Evolutionary conservation across 2,329 filamentous ascomycete genomes (phyloP), one percentile per base, ranked within the genome.

Genomic region (Lecanicillium sp.): DNA sequence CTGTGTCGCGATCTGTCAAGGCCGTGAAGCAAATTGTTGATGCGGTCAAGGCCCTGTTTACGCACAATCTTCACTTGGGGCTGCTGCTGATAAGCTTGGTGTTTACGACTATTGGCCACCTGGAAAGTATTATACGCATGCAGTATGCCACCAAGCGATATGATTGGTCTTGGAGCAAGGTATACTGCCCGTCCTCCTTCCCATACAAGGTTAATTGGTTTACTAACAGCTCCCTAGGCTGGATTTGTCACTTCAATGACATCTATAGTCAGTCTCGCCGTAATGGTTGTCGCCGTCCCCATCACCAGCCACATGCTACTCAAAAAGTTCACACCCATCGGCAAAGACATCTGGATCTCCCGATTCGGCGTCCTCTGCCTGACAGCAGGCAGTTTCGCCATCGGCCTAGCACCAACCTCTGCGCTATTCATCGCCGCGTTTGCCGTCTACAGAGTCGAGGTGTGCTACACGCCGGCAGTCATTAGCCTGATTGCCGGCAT

Each of bases 131-230:
- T 4, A 34, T 42, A 17, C 40, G 40, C 11, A 25, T 29, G 29
- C 40, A 42, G 19, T 42, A 42, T 17, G 40, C 35, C 3, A 42
- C 34, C 3, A 17, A 42, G 15, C 27, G 40, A 34, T 42, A 37
- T 15, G 35, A 30, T 7, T 42, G 40, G 40, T 34, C 40, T 14
- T 42, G 40, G 40, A 30, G 18, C 4, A 34, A 42, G 30, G 40
- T 35, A 20, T 15, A 25, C 6, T 25, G 6, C 22, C 6, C 11
- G 7, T 25, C 22, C 11, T 25, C 6, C 22, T 6, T 11, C 7
- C 22, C 11, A 6, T 25, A 25, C 11, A 11, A 6, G 7, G 22
- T 25, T 11, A 25, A 25, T 11, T 25, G 6, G 7, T 25, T 25
- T 25, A 11, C 22, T 33, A 11, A 8, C 10, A 15, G 2, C 11